phyloP scores from a whole-genome alignment of 805 yeast species.

The Candida maltosa region DNA sequence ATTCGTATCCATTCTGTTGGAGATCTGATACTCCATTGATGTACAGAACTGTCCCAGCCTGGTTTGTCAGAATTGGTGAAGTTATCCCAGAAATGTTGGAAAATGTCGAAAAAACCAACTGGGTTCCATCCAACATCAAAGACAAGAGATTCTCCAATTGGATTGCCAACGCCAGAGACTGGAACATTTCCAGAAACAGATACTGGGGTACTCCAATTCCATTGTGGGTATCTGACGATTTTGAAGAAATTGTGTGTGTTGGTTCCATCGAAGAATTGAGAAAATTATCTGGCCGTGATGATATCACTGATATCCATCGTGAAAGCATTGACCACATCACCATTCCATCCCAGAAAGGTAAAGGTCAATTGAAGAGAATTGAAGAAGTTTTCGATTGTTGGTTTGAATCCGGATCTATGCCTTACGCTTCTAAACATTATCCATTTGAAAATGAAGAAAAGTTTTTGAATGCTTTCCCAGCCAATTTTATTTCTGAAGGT shows the following conservation, averaged over 20 bases:
- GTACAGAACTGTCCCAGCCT: conserved; percentile 95
- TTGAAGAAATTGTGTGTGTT: conserved; percentile 86
- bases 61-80: conserved; percentile 92
- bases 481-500: conserved; percentile 97
- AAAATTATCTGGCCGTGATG: conserved; percentile 75
- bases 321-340: conserved; percentile 88
- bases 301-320: conserved; percentile 90
- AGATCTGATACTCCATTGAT: conserved; percentile 97
- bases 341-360: conserved; percentile 88
- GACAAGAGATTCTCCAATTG: conserved; percentile 96
- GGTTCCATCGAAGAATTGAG: conserved; percentile 88
- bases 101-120: conserved; percentile 80
- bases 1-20: conserved; percentile 99
- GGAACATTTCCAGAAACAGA: conserved; percentile 97
- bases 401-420: conserved; percentile 99
- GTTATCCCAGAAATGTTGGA: conserved; percentile 85
- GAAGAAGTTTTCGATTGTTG: conserved; percentile 99
- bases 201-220: conserved; percentile 99
- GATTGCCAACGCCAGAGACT: conserved; percentile 98
- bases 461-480: conserved; percentile 82
- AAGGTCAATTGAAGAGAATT: conserved; percentile 81
- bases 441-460: conserved; percentile 84
- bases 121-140: conserved; percentile 91
- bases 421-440: conserved; percentile 93
- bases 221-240: conserved; percentile 93